phyloP scores from a whole-genome alignment of 129 eudicot genomes.

The Pseudognaphalium luteoalbum region DNA sequence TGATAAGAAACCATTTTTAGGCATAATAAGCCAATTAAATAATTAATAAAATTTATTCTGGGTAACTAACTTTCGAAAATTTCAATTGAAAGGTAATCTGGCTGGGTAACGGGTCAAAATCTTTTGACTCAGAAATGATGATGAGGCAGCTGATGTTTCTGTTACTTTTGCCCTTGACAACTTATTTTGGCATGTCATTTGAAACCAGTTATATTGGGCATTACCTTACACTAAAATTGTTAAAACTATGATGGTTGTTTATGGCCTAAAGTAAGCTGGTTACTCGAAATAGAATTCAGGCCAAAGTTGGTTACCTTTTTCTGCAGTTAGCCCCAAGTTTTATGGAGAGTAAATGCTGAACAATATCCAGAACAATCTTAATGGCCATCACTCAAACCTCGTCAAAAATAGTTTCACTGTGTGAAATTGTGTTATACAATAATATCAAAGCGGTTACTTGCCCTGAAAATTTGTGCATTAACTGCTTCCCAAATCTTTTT shows the following conservation, averaged over 20 bases:
- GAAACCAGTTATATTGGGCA: background rate
- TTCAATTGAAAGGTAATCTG: background rate
- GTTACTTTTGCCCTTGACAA: background rate
- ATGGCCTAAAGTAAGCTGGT: background rate
- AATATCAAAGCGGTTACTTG: background rate
- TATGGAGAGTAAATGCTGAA: too few species aligned
- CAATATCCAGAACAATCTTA: too few species aligned
- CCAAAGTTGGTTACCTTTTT: background rate
- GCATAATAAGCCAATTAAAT: background rate
- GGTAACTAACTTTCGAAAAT: background rate
- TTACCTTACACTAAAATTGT: background rate
- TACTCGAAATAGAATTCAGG: background rate
- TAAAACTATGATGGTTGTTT: background rate
- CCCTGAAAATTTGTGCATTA: conserved; percentile 5
- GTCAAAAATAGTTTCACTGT: too few species aligned
- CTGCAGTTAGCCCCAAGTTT: too few species aligned
- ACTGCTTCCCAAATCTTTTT: background rate
- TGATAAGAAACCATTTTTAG: background rate
- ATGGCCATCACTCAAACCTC: too few species aligned
- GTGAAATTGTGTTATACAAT: too few species aligned
- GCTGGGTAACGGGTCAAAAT: background rate
- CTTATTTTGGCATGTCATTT: background rate
- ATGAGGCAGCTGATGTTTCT: background rate
- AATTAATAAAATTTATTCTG: background rate
- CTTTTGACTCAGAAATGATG: background rate